Conservation (phyloP, 2,329 filamentous ascomycete genomes). For the Pseudocercospora cruenta region DNA sequence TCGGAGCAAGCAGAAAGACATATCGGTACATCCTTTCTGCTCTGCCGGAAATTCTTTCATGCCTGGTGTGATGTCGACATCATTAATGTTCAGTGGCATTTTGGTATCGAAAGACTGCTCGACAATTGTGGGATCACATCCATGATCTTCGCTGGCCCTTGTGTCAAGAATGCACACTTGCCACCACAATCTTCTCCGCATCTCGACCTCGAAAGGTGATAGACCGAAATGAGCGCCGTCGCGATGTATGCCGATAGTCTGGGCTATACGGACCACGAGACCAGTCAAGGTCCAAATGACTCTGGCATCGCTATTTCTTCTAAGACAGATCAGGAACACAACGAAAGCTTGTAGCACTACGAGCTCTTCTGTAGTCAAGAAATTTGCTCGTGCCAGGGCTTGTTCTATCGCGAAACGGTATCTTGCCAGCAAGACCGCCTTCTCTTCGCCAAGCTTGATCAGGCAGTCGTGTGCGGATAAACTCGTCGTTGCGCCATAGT, state of each 20-base stretch:
- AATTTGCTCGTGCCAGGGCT: constrained; percentile 64
- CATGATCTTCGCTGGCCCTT: constrained; percentile 65
- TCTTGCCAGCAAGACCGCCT: constrained; percentile 52
- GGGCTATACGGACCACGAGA: constrained; percentile 61
- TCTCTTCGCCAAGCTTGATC: constrained; percentile 56
- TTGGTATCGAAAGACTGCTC: constrained; percentile 64
- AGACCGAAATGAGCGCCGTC: constrained; percentile 61
- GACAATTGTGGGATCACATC: constrained; percentile 63
- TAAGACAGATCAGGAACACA: constrained; percentile 62
- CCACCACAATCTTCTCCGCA: constrained; percentile 64
- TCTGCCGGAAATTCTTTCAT: constrained; percentile 55
- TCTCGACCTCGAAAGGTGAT: constrained; percentile 63
- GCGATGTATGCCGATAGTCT: constrained; percentile 63
- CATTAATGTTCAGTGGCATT: constrained; percentile 61
- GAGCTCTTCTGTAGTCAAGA: constrained; percentile 65
- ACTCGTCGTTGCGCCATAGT: constrained; percentile 62
- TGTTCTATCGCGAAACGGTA: constrained; percentile 69
- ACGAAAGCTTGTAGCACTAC: constrained; percentile 65
- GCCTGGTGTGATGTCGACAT: constrained; percentile 54
- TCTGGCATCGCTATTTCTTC: constrained; percentile 55
- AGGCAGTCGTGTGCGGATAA: constrained; percentile 53
- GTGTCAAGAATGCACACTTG: constrained; percentile 62
- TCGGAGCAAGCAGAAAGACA: constrained; percentile 60
- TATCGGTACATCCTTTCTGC: constrained; percentile 59
- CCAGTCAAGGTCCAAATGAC: constrained; percentile 64